Evolutionary conservation across 164 flowering plant species (phyloP), one percentile per base, ranked within the genome.

Genomic region (Hamamelis virginiana): DNA sequence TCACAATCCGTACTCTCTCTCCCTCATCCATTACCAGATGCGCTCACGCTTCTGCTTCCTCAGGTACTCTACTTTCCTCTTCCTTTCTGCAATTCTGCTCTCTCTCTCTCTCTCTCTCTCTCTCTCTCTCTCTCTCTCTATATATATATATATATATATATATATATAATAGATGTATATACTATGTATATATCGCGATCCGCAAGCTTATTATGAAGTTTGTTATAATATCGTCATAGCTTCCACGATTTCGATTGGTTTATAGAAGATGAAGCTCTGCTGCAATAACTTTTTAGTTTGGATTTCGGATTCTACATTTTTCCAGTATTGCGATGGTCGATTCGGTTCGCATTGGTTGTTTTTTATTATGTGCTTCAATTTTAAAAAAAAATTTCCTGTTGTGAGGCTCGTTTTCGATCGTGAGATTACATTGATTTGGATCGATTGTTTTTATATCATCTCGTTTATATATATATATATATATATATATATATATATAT

Each of bases 1-100:
- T 80, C 28, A 75, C 86, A 22, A 64, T 83, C 59, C 84, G 81
- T 16, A 44, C 83, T 60, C 72, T 77, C 70, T 75, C 83, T 44
- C 74, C 79, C 1, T 68, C 80, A 56, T 64, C 79, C 27, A 33
- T 74, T 76, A 71, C 80, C 67, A 66, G 76, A 45, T 76, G 72
- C 72, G 0, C 77, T 63, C 84, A 76, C 75, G 62, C 27, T 28
- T 70, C 80, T 53, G 59, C 80, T 72, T 69, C 81, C 45, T 74
- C 81, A 69, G 81, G 81, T 80, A 62, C 66, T 67, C n/a, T 5
- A 21, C 58, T 26, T 14, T 12, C 9, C 14, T 22, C 19, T 71
- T 59, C 43, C 67, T 47, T 51, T 72, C 67, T 55, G 48, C 38
- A n/a, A n/a, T n/a, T 59, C 67, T 44, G n/a, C 52, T 59, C 28